Evolutionary conservation across 768 basidiomycete genomes (phyloP).

Genomic region (Leccinum ochraceum): DNA sequence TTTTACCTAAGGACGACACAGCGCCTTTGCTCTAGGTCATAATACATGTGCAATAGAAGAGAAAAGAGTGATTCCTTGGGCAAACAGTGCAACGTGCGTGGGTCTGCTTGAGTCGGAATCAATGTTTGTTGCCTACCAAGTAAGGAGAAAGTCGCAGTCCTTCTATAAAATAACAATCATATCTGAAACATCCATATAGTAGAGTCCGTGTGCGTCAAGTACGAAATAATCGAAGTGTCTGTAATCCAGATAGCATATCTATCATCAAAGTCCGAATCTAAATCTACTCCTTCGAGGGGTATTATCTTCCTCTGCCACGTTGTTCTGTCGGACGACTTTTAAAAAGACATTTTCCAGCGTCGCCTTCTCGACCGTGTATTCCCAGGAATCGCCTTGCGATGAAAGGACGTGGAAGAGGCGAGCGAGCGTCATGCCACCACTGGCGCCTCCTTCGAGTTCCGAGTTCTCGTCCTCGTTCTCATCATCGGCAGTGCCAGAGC

Average conservation of each 20-base stretch:
- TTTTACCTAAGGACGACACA: slow-evolving; percentile 29
- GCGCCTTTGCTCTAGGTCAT: slow-evolving; percentile 28
- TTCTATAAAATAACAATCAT: no score
- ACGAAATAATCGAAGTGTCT: no score
- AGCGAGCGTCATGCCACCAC: slow-evolving; percentile 47
- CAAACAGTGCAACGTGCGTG: neutral
- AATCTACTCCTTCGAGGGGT: slow-evolving; percentile 8
- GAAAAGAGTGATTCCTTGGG: neutral
- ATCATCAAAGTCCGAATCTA: slow-evolving; percentile 9
- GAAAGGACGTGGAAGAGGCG: slow-evolving; percentile 59
- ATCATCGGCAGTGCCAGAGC: no score
- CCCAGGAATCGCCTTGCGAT: slow-evolving; percentile 52
- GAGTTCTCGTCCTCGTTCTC: neutral
- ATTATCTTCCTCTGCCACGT: slow-evolving; percentile 51
- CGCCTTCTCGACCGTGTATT: slow-evolving; percentile 72
- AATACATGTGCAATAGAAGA: slow-evolving; percentile 15
- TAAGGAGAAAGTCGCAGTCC: no score
- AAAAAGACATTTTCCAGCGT: slow-evolving; percentile 73
- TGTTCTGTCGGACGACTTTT: slow-evolving; percentile 64
- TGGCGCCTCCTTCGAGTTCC: neutral
- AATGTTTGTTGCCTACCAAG: no score
- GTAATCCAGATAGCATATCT: no score
- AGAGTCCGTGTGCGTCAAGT: no score
- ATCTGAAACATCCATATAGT: no score
- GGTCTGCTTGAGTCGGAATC: no score